Conservation (phyloP, 495 filamentous ascomycete genomes). For the Melanomma pulvis-pyrius region DNA sequence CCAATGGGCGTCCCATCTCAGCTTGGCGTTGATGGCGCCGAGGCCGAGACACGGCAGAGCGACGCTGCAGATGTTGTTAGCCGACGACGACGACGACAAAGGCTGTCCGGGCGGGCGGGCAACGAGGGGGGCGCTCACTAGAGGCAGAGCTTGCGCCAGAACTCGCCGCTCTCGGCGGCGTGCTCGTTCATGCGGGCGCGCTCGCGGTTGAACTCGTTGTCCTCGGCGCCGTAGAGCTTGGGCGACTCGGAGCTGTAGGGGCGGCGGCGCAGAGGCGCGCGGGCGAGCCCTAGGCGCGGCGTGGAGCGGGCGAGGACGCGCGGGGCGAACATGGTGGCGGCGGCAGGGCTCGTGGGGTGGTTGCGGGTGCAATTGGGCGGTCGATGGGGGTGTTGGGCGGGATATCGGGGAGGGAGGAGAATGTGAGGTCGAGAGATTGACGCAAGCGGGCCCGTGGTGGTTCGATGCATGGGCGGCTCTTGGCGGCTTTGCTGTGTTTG, state of each 20-base stretch:
- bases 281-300: constrained; percentile 62
- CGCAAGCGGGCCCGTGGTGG: constrained; percentile 14
- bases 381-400: background rate
- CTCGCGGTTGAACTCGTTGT: constrained; percentile 90
- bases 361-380: constrained; percentile 25
- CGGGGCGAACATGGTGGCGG: constrained; percentile 62
- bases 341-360: constrained; percentile 25
- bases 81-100: constrained; percentile 20
- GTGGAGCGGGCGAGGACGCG: constrained; percentile 62
- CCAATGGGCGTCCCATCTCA: constrained; percentile 91
- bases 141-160: constrained; percentile 90
- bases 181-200: constrained; percentile 81
- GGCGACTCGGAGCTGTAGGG: constrained; percentile 60
- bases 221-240: constrained; percentile 55
- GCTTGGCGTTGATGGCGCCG: constrained; percentile 74
- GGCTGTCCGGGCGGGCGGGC: no score
- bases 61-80: constrained; percentile 52
- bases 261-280: constrained; percentile 66
- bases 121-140: constrained; percentile 62
- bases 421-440: constrained; percentile 15
- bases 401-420: background rate
- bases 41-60: constrained; percentile 69
- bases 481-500: constrained; percentile 29
- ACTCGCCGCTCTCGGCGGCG: constrained; percentile 79
- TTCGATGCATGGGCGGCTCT: background rate